Evolutionary conservation across 2,329 filamentous ascomycete genomes (phyloP), one percentile per base, ranked within the genome.

Genomic region (Pseudophaeomoniella oleicola): DNA sequence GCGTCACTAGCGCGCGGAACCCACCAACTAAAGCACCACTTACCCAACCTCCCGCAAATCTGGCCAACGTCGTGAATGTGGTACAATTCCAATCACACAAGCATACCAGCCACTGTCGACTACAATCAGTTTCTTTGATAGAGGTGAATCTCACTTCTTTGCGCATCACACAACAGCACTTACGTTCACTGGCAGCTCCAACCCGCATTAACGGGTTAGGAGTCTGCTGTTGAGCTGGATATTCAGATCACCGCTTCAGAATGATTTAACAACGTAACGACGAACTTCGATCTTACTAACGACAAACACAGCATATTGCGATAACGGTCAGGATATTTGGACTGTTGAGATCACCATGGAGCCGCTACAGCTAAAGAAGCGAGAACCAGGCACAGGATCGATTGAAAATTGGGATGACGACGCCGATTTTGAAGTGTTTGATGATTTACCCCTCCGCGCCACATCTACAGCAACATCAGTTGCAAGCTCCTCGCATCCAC

Each of bases 401-500:
- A 56, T 67, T 36, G 64, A 67, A 46, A 63, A 59, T 40, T 67
- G 64, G 64, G 63, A 66, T 42, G 62, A 66, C 42, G 64, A 66
- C 38, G 57, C 51, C 19, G 63, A 67, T 42, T 47, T 67, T 19
- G 62, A 66, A 47, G 22, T 27, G 9, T 52, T 55, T 30, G 63
- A 65, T 30, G 62, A 62, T 34, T 48, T 63, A 27, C 61, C 65
- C 16, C 55, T 66, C 33, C 60, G 62, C 31, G 52, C 57, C 34
- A 53, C 56, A 16, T 67, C 64, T 16, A 59, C 56, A 19, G 55
- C 60, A 31, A 64, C 63, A 9, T 64, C 62, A 6, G 50, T 63
- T 29, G 56, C 60, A 11, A 60, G 57, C 19, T 59, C 55, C 29
- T 63, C 61, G 33, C 46, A 47, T 22, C 30, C 40, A 12, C 56